A percentile compares a stretch with the other conserved stretches of the same genome.
These are phyloP conservation scores for Pestalotiopsis sp. DNA, from an alignment of 2,329 filamentous ascomycete species.

Conservation along the genomic window DNA sequence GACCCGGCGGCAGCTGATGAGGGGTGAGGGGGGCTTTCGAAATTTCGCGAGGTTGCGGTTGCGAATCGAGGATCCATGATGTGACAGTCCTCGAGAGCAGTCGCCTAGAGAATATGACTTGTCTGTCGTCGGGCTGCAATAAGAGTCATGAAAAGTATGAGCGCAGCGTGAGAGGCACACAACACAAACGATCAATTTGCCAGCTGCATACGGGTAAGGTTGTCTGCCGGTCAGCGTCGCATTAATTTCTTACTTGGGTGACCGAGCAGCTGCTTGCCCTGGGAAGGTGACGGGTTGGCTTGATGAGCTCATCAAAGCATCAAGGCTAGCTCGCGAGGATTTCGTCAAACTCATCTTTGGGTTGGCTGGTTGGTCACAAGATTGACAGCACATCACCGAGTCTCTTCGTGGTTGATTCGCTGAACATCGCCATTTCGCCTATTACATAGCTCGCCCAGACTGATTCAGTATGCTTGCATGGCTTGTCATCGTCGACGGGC, in stretches of 20 bases:
- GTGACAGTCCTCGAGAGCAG: not conserved
- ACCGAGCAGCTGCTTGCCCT: not conserved
- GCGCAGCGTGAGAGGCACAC: not conserved
- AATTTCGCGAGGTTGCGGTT: not conserved
- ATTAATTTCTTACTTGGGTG: slow-evolving; percentile 4
- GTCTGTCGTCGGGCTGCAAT: not conserved
- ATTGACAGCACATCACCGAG: not conserved
- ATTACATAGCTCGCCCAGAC: not conserved
- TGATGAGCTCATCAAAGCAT: not conserved
- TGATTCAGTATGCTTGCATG: not conserved
- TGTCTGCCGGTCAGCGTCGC: not conserved
- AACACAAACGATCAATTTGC: not conserved
- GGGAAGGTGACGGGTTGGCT: not conserved
- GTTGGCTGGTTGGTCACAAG: not conserved
- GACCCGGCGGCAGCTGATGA: not conserved
- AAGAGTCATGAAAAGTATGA: not conserved
- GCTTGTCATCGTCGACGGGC: not conserved
- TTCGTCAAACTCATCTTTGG: not conserved
- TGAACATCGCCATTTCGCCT: slow-evolving; percentile 8
- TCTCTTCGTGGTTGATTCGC: not conserved
- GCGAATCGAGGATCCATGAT: not conserved
- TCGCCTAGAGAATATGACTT: not conserved
- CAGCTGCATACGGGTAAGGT: not conserved
- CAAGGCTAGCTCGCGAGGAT: not conserved
- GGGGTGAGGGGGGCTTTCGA: not conserved